phyloP scores from a whole-genome alignment of 2,329 filamentous ascomycete species.

The Calonectria hongkongensis region DNA sequence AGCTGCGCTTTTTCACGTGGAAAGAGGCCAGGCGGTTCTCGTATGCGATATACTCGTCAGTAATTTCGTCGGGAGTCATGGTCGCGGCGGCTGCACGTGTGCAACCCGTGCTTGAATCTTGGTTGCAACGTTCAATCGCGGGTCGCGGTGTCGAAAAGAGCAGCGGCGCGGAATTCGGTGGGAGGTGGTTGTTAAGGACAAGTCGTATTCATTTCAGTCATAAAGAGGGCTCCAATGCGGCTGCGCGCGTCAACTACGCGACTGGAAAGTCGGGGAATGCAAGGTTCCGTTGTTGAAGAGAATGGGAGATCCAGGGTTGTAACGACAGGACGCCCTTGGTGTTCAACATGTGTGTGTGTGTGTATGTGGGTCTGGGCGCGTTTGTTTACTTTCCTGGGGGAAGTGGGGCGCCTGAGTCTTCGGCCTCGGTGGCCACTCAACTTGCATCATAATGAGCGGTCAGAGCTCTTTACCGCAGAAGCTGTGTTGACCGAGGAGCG shows the following conservation, averaged over 20 bases:
- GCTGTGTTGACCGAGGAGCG: constrained; percentile 23
- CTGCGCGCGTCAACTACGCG: constrained; percentile 34
- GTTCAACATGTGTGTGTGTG: constrained; percentile 38
- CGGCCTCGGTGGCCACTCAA: constrained; percentile 37
- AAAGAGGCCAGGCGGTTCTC: constrained; percentile 90
- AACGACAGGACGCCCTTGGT: constrained; percentile 37
- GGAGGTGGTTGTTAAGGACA: constrained; percentile 38
- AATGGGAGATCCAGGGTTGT: constrained; percentile 42
- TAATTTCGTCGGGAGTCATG: constrained; percentile 61
- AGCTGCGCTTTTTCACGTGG: constrained; percentile 82
- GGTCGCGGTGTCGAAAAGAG: constrained; percentile 39
- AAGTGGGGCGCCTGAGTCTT: constrained; percentile 44
- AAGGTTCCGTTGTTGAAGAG: constrained; percentile 45
- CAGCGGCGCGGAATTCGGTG: constrained; percentile 38
- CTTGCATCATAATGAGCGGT: constrained; percentile 27
- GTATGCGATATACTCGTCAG: constrained; percentile 75
- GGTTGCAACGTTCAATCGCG: constrained; percentile 47
- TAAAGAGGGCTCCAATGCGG: constrained; percentile 30
- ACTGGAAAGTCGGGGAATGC: constrained; percentile 23
- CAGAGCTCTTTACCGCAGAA: neutral
- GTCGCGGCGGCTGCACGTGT: constrained; percentile 47
- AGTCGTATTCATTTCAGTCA: constrained; percentile 48
- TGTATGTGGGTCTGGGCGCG: constrained; percentile 52
- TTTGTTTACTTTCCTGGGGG: constrained; percentile 59
- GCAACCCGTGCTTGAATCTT: constrained; percentile 44